These are phyloP conservation scores for Alliaria petiolata DNA, from an alignment of 345 rosid genomes.

Conservation along the genomic window DNA sequence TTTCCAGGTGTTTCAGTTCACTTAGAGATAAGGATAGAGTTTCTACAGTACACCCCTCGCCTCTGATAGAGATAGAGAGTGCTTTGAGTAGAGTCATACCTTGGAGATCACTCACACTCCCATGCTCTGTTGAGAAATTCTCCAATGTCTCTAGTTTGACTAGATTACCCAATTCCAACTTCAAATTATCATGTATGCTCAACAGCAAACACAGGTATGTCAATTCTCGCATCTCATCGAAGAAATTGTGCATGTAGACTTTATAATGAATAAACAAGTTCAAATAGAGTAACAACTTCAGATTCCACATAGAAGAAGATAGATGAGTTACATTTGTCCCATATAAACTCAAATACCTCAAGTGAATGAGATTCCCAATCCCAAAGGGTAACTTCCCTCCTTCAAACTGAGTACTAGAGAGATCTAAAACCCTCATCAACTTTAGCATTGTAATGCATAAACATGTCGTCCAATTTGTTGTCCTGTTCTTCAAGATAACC, in stretches of 20 bases:
- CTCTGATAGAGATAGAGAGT: not conserved
- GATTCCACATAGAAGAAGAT: not conserved
- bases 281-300: not conserved
- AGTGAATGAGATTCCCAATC: not conserved
- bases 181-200: not conserved
- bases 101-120: not conserved
- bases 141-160: not conserved
- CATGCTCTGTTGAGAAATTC: not conserved
- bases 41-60: not conserved
- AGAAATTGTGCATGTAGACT: too few species aligned
- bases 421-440: not conserved
- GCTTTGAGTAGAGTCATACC: not conserved
- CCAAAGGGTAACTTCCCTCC: not conserved
- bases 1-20: not conserved
- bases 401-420: not conserved
- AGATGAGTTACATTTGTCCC: not conserved
- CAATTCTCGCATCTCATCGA: too few species aligned
- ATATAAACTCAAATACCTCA: not conserved
- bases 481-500: not conserved
- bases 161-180: constrained; percentile 3
- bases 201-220: not conserved
- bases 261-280: too few species aligned
- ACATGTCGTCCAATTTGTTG: too few species aligned
- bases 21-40: constrained; percentile 4
- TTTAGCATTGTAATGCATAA: not conserved